These are phyloP conservation scores for Didymella lethalis DNA, from an alignment of 2,329 filamentous ascomycete genomes.

Conservation along the genomic window DNA sequence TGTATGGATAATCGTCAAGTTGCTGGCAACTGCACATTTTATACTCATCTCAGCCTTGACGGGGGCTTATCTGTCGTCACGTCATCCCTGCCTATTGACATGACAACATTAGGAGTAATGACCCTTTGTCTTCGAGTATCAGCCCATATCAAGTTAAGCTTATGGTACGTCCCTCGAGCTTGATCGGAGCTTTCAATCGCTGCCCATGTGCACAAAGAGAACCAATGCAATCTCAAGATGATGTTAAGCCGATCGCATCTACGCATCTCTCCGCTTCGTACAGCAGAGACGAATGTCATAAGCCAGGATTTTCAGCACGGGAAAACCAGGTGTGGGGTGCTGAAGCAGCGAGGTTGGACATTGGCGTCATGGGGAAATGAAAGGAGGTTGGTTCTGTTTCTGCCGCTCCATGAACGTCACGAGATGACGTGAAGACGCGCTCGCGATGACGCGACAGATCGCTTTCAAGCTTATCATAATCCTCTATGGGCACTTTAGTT, in stretches of 20 bases:
- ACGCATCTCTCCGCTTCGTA: not conserved
- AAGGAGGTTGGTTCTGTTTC: constrained; percentile 11
- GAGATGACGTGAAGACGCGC: constrained; percentile 8
- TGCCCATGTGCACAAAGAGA: not conserved
- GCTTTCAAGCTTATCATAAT: not conserved
- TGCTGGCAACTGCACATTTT: not conserved
- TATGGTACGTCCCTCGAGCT: not conserved
- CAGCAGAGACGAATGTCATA: not conserved
- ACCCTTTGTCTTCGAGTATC: not conserved
- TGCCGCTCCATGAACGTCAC: constrained; percentile 2
- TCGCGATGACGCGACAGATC: constrained; percentile 8
- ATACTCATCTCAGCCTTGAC: not conserved
- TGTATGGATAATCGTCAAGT: not conserved
- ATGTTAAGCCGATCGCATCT: not conserved
- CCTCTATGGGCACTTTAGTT: not conserved
- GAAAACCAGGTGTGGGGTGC: not conserved
- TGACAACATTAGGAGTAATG: constrained; percentile 2
- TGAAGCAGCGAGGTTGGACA: constrained; percentile 2
- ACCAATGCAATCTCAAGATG: constrained; percentile 2
- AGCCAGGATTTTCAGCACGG: not conserved
- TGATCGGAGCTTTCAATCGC: constrained; percentile 2
- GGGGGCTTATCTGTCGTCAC: not conserved
- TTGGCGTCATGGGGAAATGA: constrained; percentile 15
- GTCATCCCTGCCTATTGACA: not conserved
- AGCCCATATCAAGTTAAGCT: not conserved